Evolutionary conservation across 2,329 filamentous ascomycete genomes (phyloP).

Genomic region (Cladophialophora immunda): DNA sequence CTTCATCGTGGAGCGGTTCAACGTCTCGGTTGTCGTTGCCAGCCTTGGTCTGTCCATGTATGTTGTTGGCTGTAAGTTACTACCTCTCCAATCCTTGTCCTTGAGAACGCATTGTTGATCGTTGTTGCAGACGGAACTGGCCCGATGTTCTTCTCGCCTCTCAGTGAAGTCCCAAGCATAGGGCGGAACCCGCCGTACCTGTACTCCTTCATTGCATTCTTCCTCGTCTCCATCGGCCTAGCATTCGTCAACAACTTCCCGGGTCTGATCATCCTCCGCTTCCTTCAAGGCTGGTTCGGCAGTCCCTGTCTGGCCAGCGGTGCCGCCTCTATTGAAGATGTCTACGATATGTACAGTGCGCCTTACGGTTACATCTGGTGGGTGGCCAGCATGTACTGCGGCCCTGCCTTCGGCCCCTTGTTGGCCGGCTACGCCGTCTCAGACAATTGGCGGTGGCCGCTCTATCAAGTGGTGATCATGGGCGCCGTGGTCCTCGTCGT

Average conservation of each 20-base stretch:
- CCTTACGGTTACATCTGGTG: constrained; percentile 68
- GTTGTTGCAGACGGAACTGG: constrained; percentile 59
- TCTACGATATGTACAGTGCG: constrained; percentile 62
- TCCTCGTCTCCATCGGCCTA: constrained; percentile 71
- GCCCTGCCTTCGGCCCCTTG: constrained; percentile 50
- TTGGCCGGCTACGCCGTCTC: constrained; percentile 68
- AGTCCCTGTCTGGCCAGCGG: constrained; percentile 70
- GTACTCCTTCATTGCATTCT: constrained; percentile 72
- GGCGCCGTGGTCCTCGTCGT: constrained; percentile 65
- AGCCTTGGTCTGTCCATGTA: constrained; percentile 48
- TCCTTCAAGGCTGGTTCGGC: constrained; percentile 72
- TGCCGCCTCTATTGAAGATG: constrained; percentile 56
- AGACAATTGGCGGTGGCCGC: constrained; percentile 67
- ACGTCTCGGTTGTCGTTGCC: constrained; percentile 42
- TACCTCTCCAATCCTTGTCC: background rate
- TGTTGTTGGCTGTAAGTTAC: constrained; percentile 41
- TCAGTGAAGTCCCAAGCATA: constrained; percentile 72
- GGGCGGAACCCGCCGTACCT: constrained; percentile 75
- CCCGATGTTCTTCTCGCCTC: constrained; percentile 69
- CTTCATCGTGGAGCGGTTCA: constrained; percentile 41
- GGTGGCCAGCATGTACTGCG: constrained; percentile 56
- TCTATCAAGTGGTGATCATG: constrained; percentile 68
- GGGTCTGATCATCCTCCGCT: constrained; percentile 70
- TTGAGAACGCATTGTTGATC: background rate
- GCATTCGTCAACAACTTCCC: constrained; percentile 69